These are phyloP conservation scores for Euphorbia lathyris DNA, from an alignment of 345 rosid genomes.

Conservation along the genomic window DNA sequence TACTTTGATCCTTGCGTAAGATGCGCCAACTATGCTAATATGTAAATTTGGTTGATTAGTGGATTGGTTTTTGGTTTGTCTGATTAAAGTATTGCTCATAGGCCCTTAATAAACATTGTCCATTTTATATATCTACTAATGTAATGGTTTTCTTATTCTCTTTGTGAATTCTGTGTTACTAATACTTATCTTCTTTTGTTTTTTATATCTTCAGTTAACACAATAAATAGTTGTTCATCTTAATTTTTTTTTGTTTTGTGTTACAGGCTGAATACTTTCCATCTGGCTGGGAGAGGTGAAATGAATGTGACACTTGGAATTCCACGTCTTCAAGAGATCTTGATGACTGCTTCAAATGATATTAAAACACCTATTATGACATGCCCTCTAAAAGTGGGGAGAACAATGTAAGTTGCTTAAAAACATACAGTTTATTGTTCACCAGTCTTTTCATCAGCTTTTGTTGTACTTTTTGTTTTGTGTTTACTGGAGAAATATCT, in stretches of 20 bases:
- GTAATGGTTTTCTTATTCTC: neutral
- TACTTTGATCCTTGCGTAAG: no score
- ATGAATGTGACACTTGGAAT: constrained; percentile 98
- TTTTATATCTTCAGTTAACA: neutral
- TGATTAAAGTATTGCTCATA: neutral
- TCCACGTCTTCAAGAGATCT: constrained; percentile 93
- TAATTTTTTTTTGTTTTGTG: constrained; percentile 6
- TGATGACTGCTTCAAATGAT: constrained; percentile 80
- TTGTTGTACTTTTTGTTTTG: neutral
- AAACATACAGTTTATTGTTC: neutral
- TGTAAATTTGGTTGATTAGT: no score
- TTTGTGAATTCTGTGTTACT: neutral
- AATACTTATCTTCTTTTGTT: neutral
- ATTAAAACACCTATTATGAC: constrained; percentile 93
- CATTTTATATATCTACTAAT: neutral
- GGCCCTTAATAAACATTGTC: neutral
- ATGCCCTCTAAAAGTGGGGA: constrained; percentile 71
- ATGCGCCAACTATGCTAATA: no score
- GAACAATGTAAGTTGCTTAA: constrained; percentile 50
- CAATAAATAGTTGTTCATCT: neutral
- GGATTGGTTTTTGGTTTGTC: neutral
- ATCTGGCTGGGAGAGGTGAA: constrained; percentile 99
- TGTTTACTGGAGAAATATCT: neutral
- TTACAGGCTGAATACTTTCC: constrained; percentile 91
- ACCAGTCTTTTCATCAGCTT: neutral